A percentile compares a stretch with the other conserved stretches of the same genome.
Evolutionary conservation across 2,329 filamentous ascomycete genomes (phyloP).

Genomic region (Claviceps capensis): DNA sequence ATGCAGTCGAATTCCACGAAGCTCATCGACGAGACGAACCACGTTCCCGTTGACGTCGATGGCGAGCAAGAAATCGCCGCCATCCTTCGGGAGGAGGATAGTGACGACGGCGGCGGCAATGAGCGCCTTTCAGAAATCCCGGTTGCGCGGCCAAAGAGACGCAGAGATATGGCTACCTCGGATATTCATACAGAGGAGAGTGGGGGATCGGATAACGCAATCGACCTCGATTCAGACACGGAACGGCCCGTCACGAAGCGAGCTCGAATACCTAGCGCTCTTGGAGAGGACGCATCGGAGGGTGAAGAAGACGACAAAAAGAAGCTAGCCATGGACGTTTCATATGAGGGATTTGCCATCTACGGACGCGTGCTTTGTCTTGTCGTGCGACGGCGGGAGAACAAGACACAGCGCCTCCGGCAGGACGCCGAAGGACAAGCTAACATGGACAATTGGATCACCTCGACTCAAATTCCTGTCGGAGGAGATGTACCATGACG

Average conservation of each 20-base stretch:
- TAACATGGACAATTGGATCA: conserved; percentile 75
- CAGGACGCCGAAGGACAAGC: conserved; percentile 41
- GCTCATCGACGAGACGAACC: conserved; percentile 42
- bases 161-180: conserved; percentile 12
- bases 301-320: conserved; percentile 67
- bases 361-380: conserved; percentile 87
- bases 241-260: conserved; percentile 33
- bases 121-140: conserved; percentile 23
- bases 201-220: conserved; percentile 22
- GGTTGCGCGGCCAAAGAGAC: conserved; percentile 17
- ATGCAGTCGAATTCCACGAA: conserved; percentile 49
- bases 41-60: conserved; percentile 36
- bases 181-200: conserved; percentile 15
- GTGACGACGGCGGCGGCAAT: conserved; percentile 18
- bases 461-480: conserved; percentile 55
- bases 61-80: conserved; percentile 8
- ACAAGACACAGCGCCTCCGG: conserved; percentile 19
- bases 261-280: conserved; percentile 18
- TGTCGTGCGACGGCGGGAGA: conserved; percentile 65
- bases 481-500: conserved; percentile 21
- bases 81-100: conserved; percentile 35
- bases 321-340: conserved; percentile 73
- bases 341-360: conserved; percentile 91
- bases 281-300: conserved; percentile 15
- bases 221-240: conserved; percentile 25